Evolutionary conservation across 2,329 filamentous ascomycete species (phyloP).

Genomic region (Leptoxyphium fumago): DNA sequence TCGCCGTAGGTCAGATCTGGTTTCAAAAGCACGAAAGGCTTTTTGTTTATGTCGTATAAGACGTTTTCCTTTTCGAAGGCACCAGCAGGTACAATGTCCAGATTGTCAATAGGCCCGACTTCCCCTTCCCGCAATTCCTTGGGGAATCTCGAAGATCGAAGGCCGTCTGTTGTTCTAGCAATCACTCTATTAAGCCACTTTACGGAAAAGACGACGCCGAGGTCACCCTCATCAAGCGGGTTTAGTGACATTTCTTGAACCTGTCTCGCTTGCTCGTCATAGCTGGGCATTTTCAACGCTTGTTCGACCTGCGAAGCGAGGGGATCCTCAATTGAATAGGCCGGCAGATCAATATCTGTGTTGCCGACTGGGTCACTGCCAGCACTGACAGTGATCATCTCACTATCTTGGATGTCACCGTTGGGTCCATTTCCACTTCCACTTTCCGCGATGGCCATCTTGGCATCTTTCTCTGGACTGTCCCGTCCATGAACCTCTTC

Average conservation of each 20-base stretch:
- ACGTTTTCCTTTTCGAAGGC: conserved; percentile 12
- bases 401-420: background rate
- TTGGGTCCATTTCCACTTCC: background rate
- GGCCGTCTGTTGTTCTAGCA: conserved; percentile 46
- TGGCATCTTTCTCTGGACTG: background rate
- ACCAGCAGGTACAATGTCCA: conserved; percentile 49
- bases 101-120: conserved; percentile 75
- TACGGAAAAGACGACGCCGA: conserved; percentile 63
- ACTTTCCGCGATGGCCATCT: background rate
- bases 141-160: conserved; percentile 38
- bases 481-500: background rate
- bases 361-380: background rate
- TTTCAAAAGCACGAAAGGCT: conserved; percentile 55
- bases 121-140: conserved; percentile 48
- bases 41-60: conserved; percentile 10
- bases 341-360: conserved; percentile 6
- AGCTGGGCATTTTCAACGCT: conserved; percentile 16
- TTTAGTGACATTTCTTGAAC: conserved; percentile 47
- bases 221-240: conserved; percentile 53
- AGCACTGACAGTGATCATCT: background rate
- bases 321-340: conserved; percentile 14
- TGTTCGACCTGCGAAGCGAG: background rate
- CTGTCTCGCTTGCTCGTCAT: conserved; percentile 57
- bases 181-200: conserved; percentile 65
- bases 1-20: conserved; percentile 49